Evolutionary conservation across 2,329 filamentous ascomycete genomes (phyloP).

Genomic region (Penicillium sp.): DNA sequence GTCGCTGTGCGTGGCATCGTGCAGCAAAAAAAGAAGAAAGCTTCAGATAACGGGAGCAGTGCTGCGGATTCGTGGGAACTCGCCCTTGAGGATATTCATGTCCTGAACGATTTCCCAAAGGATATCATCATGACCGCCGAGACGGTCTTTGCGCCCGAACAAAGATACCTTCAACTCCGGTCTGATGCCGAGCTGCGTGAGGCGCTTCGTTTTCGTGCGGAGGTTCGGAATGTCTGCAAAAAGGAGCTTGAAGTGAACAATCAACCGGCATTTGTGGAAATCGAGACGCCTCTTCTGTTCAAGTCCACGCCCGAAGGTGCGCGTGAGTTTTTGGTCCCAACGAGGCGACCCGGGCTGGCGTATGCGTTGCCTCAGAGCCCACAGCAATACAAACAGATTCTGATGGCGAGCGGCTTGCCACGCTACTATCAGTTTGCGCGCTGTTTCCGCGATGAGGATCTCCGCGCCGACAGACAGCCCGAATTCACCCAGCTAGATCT

Average conservation of each 20-base stretch:
- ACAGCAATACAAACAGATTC: conserved; percentile 96
- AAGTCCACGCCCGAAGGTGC: conserved; percentile 97
- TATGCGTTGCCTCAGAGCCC: conserved; percentile 95
- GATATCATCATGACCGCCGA: conserved; percentile 71
- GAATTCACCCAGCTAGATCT: conserved; percentile 97
- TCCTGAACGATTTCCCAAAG: conserved; percentile 66
- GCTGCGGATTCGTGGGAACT: conserved; percentile 50
- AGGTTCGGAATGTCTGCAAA: conserved; percentile 50
- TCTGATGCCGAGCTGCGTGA: conserved; percentile 62
- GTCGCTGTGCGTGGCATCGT: conserved; percentile 50
- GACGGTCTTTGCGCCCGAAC: conserved; percentile 65
- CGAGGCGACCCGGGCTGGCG: conserved; percentile 65
- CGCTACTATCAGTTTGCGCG: conserved; percentile 88
- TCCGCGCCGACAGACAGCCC: conserved; percentile 85
- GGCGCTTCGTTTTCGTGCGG: conserved; percentile 65
- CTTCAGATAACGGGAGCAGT: conserved; percentile 21
- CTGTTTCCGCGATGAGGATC: conserved; percentile 93
- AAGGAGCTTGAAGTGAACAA: conserved; percentile 48
- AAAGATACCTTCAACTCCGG: conserved; percentile 78
- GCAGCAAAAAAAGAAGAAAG: conserved; percentile 34
- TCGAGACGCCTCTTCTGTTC: conserved; percentile 92
- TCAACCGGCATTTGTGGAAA: conserved; percentile 58
- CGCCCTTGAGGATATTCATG: conserved; percentile 55
- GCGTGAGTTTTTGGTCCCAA: conserved; percentile 88
- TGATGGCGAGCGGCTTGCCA: conserved; percentile 82